Evolutionary conservation across 1,284 basidiomycete genomes (phyloP), one percentile per base, ranked within the genome.

Genomic region (Apiotrichum gracile): DNA sequence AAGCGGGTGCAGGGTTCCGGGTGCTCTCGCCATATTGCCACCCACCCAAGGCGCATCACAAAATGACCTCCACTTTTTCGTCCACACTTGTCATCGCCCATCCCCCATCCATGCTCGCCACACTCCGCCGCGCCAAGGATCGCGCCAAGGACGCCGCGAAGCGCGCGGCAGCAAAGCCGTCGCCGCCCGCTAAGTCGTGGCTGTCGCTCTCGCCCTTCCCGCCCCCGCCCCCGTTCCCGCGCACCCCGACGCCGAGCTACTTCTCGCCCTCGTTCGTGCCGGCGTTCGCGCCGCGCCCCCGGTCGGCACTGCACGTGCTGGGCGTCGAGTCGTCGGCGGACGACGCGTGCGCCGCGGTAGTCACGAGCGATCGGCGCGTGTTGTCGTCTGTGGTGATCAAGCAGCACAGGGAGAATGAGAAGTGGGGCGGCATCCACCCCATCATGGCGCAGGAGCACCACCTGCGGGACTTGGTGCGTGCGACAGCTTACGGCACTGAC

Each of bases 291-390:
- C n/a, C 33, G 26, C 47, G n/a, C 19, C 16, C 41, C 44, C 7
- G 27, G 17, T 38, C 19, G n/a, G n/a, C n/a, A n/a, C 57, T 75
- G 16, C 62, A 81, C 3, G 84, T 94, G 3, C 82, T 96, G 16
- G 91, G 85, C 1, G 72, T 96, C 34, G 80, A 80, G 61, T 77
- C 86, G 1, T 91, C 88, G 13, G 91, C 91, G 7, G 91, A 96
- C 72, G 91, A 94, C 68, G 87, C 89, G 1, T 92, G 89, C 64
- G 88, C 85, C 17, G 86, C 90, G 2, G 78, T 96, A 49, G 85
- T 94, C 44, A 80, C 81, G 27, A 85, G 83, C 1, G 75, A 82
- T 22, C 79, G 83, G 10, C 64, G 78, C 51, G 84, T 96, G 44
- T 81, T 88, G 46, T 84, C 88, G 4, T 92, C 90, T 71, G 80